These are phyloP conservation scores for Colletotrichum theobromicola DNA, from an alignment of 2,329 filamentous ascomycete species.

Conservation along the genomic window DNA sequence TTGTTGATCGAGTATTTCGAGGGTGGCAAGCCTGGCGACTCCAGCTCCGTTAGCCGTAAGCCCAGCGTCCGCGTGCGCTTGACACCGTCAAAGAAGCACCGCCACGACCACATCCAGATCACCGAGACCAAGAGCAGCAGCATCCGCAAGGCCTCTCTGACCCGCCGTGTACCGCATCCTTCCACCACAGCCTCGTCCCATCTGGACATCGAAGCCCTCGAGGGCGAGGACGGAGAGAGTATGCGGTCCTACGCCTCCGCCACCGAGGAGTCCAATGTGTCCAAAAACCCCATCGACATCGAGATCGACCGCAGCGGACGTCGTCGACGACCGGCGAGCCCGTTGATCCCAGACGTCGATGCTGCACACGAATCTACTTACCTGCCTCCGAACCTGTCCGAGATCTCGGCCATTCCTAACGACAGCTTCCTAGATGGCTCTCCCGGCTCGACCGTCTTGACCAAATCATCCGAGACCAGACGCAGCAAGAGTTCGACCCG, in stretches of 20 bases:
- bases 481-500: slow-evolving; percentile 49
- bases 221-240: slow-evolving; percentile 68
- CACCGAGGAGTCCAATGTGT: slow-evolving; percentile 80
- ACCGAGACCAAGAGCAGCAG: slow-evolving; percentile 75
- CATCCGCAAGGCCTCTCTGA: slow-evolving; percentile 68
- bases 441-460: slow-evolving; percentile 42
- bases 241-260: slow-evolving; percentile 78
- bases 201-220: slow-evolving; percentile 47
- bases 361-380: slow-evolving; percentile 62
- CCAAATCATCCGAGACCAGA: slow-evolving; percentile 36
- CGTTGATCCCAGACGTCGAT: slow-evolving; percentile 62
- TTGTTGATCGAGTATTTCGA: slow-evolving; percentile 96
- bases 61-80: slow-evolving; percentile 83
- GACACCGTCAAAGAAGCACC: slow-evolving; percentile 75
- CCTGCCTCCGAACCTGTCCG: slow-evolving; percentile 72
- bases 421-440: slow-evolving; percentile 63
- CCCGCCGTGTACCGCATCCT: slow-evolving; percentile 59
- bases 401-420: slow-evolving; percentile 79
- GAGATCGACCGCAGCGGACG: slow-evolving; percentile 71
- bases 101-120: slow-evolving; percentile 82
- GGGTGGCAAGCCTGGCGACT: slow-evolving; percentile 65
- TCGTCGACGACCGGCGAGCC: slow-evolving; percentile 71
- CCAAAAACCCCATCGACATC: slow-evolving; percentile 82
- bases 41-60: slow-evolving; percentile 66
- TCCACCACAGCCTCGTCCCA: slow-evolving; percentile 44